Percentiles rank a stretch among this genome's conserved stretches.
phyloP scores from a whole-genome alignment of 768 basidiomycete species.

The Ephemerocybe angulata region DNA sequence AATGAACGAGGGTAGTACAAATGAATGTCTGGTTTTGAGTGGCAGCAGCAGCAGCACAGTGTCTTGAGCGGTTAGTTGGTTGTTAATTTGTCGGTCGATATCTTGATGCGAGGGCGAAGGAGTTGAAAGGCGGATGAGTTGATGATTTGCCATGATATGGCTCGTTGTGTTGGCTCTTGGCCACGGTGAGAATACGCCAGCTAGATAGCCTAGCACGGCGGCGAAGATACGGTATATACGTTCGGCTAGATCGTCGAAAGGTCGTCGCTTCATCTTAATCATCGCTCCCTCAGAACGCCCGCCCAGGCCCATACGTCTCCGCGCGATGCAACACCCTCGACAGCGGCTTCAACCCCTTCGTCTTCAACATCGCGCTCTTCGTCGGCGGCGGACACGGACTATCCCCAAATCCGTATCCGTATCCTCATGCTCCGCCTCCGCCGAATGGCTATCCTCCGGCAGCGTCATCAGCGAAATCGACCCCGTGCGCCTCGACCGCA shows the following conservation, averaged over 20 bases:
- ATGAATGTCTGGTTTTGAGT: not conserved
- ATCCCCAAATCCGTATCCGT: conserved; percentile 74
- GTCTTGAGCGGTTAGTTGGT: not conserved
- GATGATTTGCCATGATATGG: not conserved
- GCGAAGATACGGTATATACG: not conserved
- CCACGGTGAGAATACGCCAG: too few species aligned
- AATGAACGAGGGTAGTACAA: not conserved
- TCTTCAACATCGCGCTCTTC: conserved; percentile 52
- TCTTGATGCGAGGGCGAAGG: not conserved
- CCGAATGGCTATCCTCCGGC: conserved; percentile 59
- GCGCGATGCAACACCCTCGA: conserved; percentile 52
- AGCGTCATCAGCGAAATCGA: conserved; percentile 53
- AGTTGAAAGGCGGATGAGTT: not conserved
- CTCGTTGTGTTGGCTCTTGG: too few species aligned
- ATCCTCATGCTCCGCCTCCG: conserved; percentile 55
- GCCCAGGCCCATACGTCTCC: conserved; percentile 64
- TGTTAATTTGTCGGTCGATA: not conserved
- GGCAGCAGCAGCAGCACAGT: too few species aligned
- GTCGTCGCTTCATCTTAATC: not conserved
- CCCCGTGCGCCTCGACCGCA: conserved; percentile 58
- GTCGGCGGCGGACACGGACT: conserved; percentile 85
- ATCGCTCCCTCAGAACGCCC: conserved; percentile 34
- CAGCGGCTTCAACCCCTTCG: conserved; percentile 53
- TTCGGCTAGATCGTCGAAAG: not conserved
- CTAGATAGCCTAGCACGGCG: not conserved